Evolutionary conservation across 1,284 basidiomycete species (phyloP), one percentile per base, ranked within the genome.

Genomic region (Neonothopanus nambi): DNA sequence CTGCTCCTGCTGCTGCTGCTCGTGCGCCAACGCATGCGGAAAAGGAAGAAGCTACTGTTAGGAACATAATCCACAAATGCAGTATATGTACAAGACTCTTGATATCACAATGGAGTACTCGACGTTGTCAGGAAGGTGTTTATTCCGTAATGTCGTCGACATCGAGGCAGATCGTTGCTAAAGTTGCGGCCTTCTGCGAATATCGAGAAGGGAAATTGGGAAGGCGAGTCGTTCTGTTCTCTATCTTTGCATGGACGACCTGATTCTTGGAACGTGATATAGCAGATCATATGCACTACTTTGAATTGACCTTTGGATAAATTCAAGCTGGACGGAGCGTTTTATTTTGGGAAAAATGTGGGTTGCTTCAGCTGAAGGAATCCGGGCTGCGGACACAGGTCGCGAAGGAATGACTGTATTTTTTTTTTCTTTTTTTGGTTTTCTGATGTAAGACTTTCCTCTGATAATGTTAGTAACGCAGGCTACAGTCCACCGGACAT

Each of bases 321-420:
- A 91, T 98, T 65, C 95, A 98, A 70, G 88, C 90, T n/a, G 94
- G 94, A 97, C 64, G 91, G 97, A 20, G 86, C 89, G 13, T 96
- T 97, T 69, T 93, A 89, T 66, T 92, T 91, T 70, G 78, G 75
- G 59, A 89, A 82, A 75, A 91, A 91, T 77, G 74, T 0, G 91
- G 91, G 4, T 81, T 92, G 63, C 84, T 88, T 9, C 91, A 89
- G 77, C 72, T 97, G 66, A 81, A 74, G 41, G 96, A 98, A 74
- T 87, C 85, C n/a, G 96, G 95, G 60, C 71, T 96, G 28, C 95
- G 94, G 18, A 96, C 52, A 75, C 98, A 46, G 89, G 91, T 28
- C 95, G 95, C 18, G 72, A 84, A 50, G 91, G 91, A 2, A 68
- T 93, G 40, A 86, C 79, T 2, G 82, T 75, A 53, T 37, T 78